A percentile compares a stretch with the other conserved stretches of the same genome.
Evolutionary conservation across 2,329 filamentous ascomycete genomes (phyloP).

Genomic region (Penicillium digitatum): DNA sequence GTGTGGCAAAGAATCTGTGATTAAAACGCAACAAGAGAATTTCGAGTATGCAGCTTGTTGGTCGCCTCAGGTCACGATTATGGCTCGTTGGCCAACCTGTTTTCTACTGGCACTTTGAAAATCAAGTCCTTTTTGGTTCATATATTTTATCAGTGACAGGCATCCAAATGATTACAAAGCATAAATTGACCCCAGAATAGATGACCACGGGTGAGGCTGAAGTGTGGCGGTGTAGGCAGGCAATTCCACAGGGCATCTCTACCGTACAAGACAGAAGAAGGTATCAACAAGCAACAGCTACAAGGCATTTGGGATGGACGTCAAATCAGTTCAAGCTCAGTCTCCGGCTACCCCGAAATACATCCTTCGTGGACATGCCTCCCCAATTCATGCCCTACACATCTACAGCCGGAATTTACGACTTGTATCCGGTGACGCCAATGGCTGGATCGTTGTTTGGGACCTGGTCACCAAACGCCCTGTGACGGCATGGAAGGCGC

Average conservation of each 20-base stretch:
- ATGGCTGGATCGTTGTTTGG: slow-evolving; percentile 87
- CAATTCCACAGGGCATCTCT: neutral
- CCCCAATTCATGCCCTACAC: slow-evolving; percentile 70
- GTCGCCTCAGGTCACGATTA: neutral
- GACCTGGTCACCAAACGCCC: slow-evolving; percentile 76
- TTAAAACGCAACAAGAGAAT: too few relatives aligned
- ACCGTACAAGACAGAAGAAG: neutral
- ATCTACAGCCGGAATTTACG: slow-evolving; percentile 72
- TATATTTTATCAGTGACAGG: neutral
- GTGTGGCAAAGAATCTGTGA: too few relatives aligned
- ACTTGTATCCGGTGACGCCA: slow-evolving; percentile 80
- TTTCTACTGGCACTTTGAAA: neutral
- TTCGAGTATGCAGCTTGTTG: neutral
- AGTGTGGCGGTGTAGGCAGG: slow-evolving; percentile 9
- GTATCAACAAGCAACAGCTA: neutral
- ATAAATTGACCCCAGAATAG: neutral
- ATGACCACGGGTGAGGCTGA: neutral
- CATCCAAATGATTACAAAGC: neutral
- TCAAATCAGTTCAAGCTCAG: slow-evolving; percentile 11
- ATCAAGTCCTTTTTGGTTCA: neutral
- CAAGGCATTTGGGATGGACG: slow-evolving; percentile 4
- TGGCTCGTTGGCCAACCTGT: neutral
- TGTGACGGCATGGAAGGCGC: slow-evolving; percentile 79
- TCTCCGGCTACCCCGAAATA: slow-evolving; percentile 58
- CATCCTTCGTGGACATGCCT: slow-evolving; percentile 79